Evolutionary conservation across 305 asterid species (phyloP), one percentile per base, ranked within the genome.

Genomic region (Solanum hybrid): DNA sequence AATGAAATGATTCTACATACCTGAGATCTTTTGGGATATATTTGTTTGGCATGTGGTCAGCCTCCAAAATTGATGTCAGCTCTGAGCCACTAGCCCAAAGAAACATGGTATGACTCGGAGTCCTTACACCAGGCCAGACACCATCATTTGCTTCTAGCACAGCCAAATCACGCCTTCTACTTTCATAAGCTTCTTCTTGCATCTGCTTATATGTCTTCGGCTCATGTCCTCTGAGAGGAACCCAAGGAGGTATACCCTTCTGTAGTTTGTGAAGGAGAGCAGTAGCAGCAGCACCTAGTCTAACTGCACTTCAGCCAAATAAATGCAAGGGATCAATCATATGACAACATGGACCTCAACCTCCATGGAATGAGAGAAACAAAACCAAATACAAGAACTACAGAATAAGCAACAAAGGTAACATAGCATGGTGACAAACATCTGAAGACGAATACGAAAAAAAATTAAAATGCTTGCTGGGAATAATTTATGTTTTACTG

Each of bases 11-110:
- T 18, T 74, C 74, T 11, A 88, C 67, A 90, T 93, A 95, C 99
- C 99, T 95, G 81, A 96, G 92, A 82, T 97, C 98, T 93, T 95
- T 95, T 31, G 98, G 97, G 40, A 97, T 96, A 93, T 89, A 96
- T 93, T 95, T 96, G 93, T 96, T 97, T 90, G 99, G 99, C 99
- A 97, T 95, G 94, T 95, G 98, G 92, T 97, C 99, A 90, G 95
- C 98, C 92, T 96, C 98, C 87, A 97, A 92, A 91, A 97, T 78
- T 3, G 99, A 78, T 24, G 99, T 97, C 89, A 97, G 93, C 94
- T 97, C 99, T 74, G 98, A 94, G 84, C 99, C 99, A 92, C 99
- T 89, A 40, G 99, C 99, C 99, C 99, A 97, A 89, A 96, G 98
- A 91, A 96, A 97, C 83, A 96, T 92, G 73, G 98, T 97, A 91